Percentiles rank a stretch among this genome's conserved stretches.
These are phyloP conservation scores for Nasturtium officinale DNA, from an alignment of 345 rosid species.

Conservation along the genomic window DNA sequence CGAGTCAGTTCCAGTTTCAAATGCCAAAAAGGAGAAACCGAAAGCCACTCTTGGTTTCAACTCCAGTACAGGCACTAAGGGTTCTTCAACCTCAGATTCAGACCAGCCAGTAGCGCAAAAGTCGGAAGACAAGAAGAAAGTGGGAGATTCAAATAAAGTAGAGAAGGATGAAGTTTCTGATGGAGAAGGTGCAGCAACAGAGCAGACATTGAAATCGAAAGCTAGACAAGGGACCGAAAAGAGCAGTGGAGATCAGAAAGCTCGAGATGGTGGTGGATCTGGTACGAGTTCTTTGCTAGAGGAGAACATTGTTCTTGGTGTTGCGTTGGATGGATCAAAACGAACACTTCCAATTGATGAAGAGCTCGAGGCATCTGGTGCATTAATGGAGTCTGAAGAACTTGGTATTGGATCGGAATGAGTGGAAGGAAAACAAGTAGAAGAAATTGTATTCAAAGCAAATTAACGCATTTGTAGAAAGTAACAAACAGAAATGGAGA, in stretches of 20 bases:
- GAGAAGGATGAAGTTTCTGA: conserved; percentile 30
- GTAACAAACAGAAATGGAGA: conserved; percentile 27
- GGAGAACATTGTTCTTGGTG: conserved; percentile 87
- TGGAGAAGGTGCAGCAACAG: conserved; percentile 14
- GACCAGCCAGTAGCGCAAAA: conserved; percentile 24
- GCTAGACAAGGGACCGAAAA: conserved; percentile 33
- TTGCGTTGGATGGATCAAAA: conserved; percentile 85
- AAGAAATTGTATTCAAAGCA: not conserved
- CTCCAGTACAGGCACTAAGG: conserved; percentile 30
- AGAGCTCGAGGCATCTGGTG: conserved; percentile 45
- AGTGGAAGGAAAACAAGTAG: not conserved
- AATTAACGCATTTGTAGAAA: conserved; percentile 24
- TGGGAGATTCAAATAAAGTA: conserved; percentile 37
- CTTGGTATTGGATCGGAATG: conserved; percentile 39
- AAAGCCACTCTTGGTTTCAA: conserved; percentile 30
- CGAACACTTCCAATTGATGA: conserved; percentile 90
- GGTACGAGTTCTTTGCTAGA: conserved; percentile 55
- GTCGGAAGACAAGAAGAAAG: conserved; percentile 41
- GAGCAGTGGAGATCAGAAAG: conserved; percentile 25
- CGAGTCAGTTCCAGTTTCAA: conserved; percentile 37
- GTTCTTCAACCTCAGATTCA: not conserved
- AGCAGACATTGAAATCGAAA: conserved; percentile 34
- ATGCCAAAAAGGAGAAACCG: conserved; percentile 47
- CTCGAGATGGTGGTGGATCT: conserved; percentile 37
- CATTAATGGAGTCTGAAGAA: conserved; percentile 56